phyloP scores from a whole-genome alignment of 257 asterid genomes.

The Solanum habrochaites region DNA sequence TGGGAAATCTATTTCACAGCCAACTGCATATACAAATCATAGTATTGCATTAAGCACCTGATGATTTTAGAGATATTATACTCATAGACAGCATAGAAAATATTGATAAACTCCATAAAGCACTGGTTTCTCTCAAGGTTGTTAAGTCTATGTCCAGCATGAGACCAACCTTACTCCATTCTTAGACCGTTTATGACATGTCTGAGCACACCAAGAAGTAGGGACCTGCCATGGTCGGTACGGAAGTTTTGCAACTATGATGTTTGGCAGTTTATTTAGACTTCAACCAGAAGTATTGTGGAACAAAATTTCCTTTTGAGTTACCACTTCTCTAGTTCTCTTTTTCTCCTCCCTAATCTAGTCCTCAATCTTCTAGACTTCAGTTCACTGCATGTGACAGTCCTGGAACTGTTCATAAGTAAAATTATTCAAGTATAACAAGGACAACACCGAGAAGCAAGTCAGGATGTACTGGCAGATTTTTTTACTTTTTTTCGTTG shows the following conservation, averaged over 20 bases:
- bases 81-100: not conserved
- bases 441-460: not conserved
- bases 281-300: not conserved
- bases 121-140: not conserved
- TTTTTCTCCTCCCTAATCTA: not conserved
- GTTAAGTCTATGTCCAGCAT: not conserved
- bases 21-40: not conserved
- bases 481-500: not conserved
- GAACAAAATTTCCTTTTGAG: not conserved
- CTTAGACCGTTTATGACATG: not conserved
- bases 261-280: not conserved
- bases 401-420: not conserved
- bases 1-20: not conserved
- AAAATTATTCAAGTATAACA: not conserved
- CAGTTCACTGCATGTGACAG: not conserved
- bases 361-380: not conserved
- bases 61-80: not conserved
- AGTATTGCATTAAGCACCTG: not conserved
- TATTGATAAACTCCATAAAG: not conserved
- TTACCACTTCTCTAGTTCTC: not conserved
- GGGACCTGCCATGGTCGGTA: not conserved
- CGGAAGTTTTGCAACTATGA: not conserved
- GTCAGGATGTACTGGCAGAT: not conserved
- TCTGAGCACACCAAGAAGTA: not conserved
- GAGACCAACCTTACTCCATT: not conserved